Conservation (phyloP, 257 asterid species). For the Solanum arcanum region DNA sequence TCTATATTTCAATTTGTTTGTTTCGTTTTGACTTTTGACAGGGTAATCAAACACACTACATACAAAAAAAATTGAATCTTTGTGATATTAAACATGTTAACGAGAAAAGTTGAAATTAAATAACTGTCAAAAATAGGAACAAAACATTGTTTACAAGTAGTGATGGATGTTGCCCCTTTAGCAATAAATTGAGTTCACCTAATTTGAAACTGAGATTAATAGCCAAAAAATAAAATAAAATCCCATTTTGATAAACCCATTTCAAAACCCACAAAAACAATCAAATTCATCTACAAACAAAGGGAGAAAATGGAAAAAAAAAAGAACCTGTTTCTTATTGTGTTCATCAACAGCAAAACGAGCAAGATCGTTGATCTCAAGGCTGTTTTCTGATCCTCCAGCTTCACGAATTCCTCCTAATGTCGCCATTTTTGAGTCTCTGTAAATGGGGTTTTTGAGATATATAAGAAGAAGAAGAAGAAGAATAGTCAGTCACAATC, state of each 20-base stretch:
- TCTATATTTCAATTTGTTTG: background rate
- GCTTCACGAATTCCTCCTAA: constrained; percentile 34
- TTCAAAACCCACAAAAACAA: background rate
- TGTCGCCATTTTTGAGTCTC: constrained; percentile 27
- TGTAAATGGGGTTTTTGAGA: background rate
- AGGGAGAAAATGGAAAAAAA: background rate
- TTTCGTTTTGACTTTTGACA: background rate
- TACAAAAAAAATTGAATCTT: background rate
- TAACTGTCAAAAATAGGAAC: background rate
- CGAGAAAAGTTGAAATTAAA: background rate
- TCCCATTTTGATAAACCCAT: background rate
- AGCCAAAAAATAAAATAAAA: no score
- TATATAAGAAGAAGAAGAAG: background rate
- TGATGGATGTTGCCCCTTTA: background rate
- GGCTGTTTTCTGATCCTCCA: constrained; percentile 58
- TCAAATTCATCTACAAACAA: background rate
- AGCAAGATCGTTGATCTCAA: constrained; percentile 58
- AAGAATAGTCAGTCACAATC: background rate
- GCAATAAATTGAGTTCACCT: background rate
- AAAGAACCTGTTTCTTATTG: constrained; percentile 52
- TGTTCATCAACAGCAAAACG: constrained; percentile 70
- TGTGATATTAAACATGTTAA: background rate
- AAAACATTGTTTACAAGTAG: background rate
- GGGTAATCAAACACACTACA: background rate
- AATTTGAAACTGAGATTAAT: background rate